Base-by-base conservation (phyloP, 2,329 filamentous ascomycete species). In the Fusarium tupiense region DNA sequence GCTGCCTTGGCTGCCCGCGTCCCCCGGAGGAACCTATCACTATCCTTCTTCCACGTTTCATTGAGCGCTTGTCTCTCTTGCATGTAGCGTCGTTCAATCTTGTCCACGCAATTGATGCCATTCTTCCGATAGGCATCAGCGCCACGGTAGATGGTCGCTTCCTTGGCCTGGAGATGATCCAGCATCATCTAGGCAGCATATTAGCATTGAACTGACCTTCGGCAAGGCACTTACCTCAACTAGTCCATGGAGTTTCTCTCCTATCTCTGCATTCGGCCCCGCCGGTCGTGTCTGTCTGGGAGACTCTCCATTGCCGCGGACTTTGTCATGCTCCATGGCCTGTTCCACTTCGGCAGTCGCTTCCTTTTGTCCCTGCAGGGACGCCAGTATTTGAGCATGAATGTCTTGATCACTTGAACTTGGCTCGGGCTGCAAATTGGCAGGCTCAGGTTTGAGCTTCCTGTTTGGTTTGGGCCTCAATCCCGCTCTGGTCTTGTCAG, bases 171-270 rank as follows among this genome's bases (percentile, higher is more conserved):
- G 5, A 81, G 69, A 59, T 77, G 76, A 38, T 46, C 52, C 54
- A 78, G 58, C 60, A 81, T 68, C 61, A 59, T 73, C 80, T 78
- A 53, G 57, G 47, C 47, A 74, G 43, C 41, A 53, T 70, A 43
- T 77, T 46, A 77, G 72, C 57, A 61, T 41, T 22, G 31, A 9
- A 31, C 33, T 22, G 46, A 3, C 12, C 6, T 33, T 12, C 22
- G 5, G 13, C n/a, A 61, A 31, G 16, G 22, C n/a, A 38, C 78
- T 70, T 69, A 81, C 80, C 47, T 79, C 72, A 22, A 80, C 71
- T 22, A 79, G 47, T 16, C 43, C 65, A 40, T 80, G 74, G 16
- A 81, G 50, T 44, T 69, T 69, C 29, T 61, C 61, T 31, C 61
- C 57, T 46, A 77, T 47, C 31, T 71, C 67, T 7, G 67, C 54